Evolutionary conservation across 345 rosid genomes (phyloP).

Genomic region (Citrus medica): DNA sequence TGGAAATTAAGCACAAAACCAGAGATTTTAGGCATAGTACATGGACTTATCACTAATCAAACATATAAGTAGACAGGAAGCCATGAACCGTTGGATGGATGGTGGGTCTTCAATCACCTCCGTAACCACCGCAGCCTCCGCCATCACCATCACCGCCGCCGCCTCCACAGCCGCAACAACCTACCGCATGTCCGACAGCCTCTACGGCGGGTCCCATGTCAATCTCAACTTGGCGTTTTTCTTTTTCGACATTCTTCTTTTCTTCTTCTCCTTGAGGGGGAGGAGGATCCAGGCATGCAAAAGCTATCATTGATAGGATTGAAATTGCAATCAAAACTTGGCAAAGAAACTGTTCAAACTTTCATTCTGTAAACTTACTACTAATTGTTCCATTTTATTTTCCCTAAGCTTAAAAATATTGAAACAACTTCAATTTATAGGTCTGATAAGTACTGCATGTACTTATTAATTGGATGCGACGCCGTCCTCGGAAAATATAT

Average conservation of each 20-base stretch:
- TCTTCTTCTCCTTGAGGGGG: not conserved
- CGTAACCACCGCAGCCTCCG: no score
- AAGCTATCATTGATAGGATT: not conserved
- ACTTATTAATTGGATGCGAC: not conserved
- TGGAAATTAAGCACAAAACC: no score
- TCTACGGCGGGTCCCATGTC: not conserved
- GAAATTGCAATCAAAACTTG: not conserved
- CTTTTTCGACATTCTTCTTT: not conserved
- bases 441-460: no score
- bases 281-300: not conserved
- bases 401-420: not conserved
- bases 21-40: no score
- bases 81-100: not conserved
- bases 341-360: not conserved
- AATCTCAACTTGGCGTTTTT: not conserved
- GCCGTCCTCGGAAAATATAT: not conserved
- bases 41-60: no score
- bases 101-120: not conserved
- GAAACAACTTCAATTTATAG: not conserved
- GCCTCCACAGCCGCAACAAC: not conserved
- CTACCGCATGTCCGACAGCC: not conserved
- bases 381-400: not conserved
- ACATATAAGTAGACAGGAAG: no score
- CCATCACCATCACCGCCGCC: not conserved
- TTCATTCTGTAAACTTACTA: not conserved